Base-by-base conservation (phyloP, 225 moss, liverwort and hornwort genomes). In the Polytrichum formosum region DNA sequence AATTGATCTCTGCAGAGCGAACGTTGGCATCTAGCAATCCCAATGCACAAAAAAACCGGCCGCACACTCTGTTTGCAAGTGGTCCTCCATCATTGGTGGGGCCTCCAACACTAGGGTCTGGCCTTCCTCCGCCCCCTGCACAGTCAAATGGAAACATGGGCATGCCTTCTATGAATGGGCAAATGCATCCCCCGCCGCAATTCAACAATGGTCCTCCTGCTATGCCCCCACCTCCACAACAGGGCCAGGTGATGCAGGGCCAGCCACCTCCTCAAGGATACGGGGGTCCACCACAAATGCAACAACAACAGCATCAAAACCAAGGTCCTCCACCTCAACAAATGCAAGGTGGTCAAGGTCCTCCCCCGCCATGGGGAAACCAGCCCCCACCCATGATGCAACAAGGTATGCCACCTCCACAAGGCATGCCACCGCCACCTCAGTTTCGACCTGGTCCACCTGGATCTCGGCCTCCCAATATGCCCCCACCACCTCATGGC, bases 11-110 rank as follows among this genome's bases (percentile, higher is more conserved):
- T 37, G 73, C 90, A 98, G 98, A 98, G 87, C 88, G 94, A 20
- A 76, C 92, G 92, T 35, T 98, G 82, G 98, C 94, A 60, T 92
- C 98, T 5, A 98, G 88, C 73, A 98, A 98, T 71, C 97, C 98
- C 35, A 92, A 92, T 68, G 78, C 94, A 21, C 92, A 94, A 60
- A 98, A 90, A 80, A 98, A 92, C 54, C 88, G 98, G 56, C 98
- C 94, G 31, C 94, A 98, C 77, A 98, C 98, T 5, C 75, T 98
- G 61, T 98, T 98, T 78, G 94, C 98, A 0, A 98, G 98, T 71
- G 98, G 98, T 27, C 98, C 98, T 26, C 98, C 98, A 64, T 90
- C 91, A 19, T 29, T 91, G 65, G 98, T 92, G 64, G 98, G 98
- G 29, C 92, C 94, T 69, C 94, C 94, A 62, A 86, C 91, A 55